These are phyloP conservation scores for Trichoderma guizhouense DNA, from an alignment of 2,329 filamentous ascomycete genomes.

Conservation along the genomic window DNA sequence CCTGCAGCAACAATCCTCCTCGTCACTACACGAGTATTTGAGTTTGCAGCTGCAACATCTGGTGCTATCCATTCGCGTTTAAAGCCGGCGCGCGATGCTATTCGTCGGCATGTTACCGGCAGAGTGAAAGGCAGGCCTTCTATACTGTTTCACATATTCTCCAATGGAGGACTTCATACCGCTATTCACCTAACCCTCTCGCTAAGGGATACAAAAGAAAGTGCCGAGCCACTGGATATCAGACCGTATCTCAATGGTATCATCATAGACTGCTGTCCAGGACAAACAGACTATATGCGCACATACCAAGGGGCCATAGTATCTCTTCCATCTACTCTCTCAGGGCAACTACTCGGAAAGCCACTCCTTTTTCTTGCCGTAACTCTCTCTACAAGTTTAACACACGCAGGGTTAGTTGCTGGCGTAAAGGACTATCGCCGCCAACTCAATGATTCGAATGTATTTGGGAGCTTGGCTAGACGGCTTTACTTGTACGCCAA, in stretches of 20 bases:
- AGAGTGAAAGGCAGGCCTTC: not conserved
- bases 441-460: not conserved
- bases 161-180: slow-evolving; percentile 11
- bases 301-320: not conserved
- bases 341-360: not conserved
- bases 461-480: not conserved
- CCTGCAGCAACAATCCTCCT: not conserved
- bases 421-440: not conserved
- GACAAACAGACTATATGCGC: slow-evolving; percentile 5
- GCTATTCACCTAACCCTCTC: not conserved
- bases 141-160: slow-evolving; percentile 3
- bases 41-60: not conserved
- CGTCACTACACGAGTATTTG: not conserved
- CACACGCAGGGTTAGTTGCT: not conserved
- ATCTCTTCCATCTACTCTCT: not conserved
- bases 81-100: not conserved
- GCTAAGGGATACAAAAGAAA: not conserved
- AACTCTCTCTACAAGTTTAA: not conserved
- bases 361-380: not conserved
- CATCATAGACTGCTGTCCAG: slow-evolving; percentile 4
- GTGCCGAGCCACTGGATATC: not conserved
- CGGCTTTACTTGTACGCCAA: slow-evolving; percentile 1
- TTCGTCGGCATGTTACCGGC: not conserved
- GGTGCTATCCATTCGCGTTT: not conserved
- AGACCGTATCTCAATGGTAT: not conserved